Evolutionary conservation across 768 basidiomycete genomes (phyloP), one percentile per base, ranked within the genome.

Genomic region (Daedaleopsis sinensis): DNA sequence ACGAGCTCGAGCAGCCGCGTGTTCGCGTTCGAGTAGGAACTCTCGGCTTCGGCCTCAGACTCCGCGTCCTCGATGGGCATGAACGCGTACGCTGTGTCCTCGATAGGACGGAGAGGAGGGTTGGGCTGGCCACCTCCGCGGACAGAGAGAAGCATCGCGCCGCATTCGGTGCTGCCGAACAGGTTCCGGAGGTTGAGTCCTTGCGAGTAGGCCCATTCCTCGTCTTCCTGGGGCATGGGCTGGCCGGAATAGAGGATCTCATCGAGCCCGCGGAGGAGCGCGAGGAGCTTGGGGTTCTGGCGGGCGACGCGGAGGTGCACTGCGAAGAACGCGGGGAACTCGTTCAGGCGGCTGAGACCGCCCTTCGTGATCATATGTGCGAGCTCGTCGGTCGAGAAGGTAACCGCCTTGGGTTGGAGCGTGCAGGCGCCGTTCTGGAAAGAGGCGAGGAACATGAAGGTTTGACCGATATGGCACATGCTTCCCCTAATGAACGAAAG

Each of bases 151-250:
- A 91, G 77, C 79, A 87, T 87, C 6, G 80, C 85, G 57, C 87
- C 88, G 62, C 87, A 82, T 77, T 91, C 90, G 5, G 90, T 91
- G 71, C 83, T 89, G 16, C 89, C 90, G 67, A 90, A 91, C 13
- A 88, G 74, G 70, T 89, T 90, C 84, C 90, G 59, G 27, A 69
- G 42, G 61, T 51, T 49, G 65, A 91, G 79, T 27, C 82, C 84
- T 60, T 84, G 83, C 57, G 76, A 76, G 69, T 81, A 80, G 35
- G 85, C 87, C 80, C 84, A 91, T 36, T 84, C 82, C 72, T 90
- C 89, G 38, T 89, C 87, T 63, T 89, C 89, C 24, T 73, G 77
- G 12, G 80, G 75, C 44, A 91, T 76, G 13, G 86, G 78, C 67
- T 90, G 75, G 32, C 89, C 89, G 46, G 78, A 81, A 68, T 84